These are phyloP conservation scores for Fusarium sp. DNA, from an alignment of 2,329 filamentous ascomycete species.

Conservation along the genomic window DNA sequence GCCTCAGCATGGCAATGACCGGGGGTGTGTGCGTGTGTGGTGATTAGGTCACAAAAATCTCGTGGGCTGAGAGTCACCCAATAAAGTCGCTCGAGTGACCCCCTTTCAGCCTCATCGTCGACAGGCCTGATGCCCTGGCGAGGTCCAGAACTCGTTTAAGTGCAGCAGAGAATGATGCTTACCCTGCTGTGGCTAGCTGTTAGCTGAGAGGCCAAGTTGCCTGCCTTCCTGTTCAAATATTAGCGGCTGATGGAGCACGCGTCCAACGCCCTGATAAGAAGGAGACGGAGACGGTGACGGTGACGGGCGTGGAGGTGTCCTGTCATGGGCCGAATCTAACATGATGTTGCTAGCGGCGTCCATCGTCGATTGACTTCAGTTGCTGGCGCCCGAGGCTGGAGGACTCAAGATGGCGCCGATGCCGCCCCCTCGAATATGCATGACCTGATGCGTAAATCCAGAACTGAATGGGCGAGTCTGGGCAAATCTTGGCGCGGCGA, in stretches of 20 bases:
- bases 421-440: slow-evolving; percentile 29
- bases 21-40: slow-evolving; percentile 12
- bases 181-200: slow-evolving; percentile 4
- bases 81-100: slow-evolving; percentile 31
- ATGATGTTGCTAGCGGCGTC: no score
- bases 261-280: slow-evolving; percentile 7
- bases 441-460: slow-evolving; percentile 33
- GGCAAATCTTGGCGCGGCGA: slow-evolving; percentile 40
- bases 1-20: not conserved
- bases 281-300: not conserved
- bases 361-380: not conserved
- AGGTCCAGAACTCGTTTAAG: slow-evolving; percentile 31
- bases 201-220: not conserved
- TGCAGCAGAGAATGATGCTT: slow-evolving; percentile 26
- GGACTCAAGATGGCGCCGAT: slow-evolving; percentile 6
- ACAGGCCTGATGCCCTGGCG: slow-evolving; percentile 7
- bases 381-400: not conserved
- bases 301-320: not conserved
- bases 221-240: not conserved
- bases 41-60: slow-evolving; percentile 23
- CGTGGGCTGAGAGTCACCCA: slow-evolving; percentile 19
- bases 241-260: slow-evolving; percentile 10
- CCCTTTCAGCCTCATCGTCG: slow-evolving; percentile 44
- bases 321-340: no score
- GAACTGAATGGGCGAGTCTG: slow-evolving; percentile 35